Evolutionary conservation across 1,284 basidiomycete genomes (phyloP).

Genomic region (Pulchroboletus neoregius): DNA sequence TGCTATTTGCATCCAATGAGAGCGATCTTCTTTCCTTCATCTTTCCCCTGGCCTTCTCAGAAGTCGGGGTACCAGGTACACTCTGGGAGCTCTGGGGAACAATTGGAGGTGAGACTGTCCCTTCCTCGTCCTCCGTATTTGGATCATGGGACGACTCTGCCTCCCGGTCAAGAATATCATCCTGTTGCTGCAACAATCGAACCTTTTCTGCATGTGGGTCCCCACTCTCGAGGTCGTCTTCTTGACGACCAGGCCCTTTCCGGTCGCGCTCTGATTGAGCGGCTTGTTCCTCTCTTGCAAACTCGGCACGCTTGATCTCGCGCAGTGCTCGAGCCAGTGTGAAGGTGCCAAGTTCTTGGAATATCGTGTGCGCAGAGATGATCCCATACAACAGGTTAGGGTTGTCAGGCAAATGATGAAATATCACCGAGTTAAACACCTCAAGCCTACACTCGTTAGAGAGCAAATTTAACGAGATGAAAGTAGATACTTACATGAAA

Average conservation of each 20-base stretch:
- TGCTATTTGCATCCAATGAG: constrained; percentile 55
- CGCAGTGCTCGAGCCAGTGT: constrained; percentile 79
- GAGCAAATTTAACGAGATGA: neutral
- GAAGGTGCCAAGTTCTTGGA: constrained; percentile 88
- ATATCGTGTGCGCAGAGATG: constrained; percentile 73
- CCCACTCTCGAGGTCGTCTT: constrained; percentile 32
- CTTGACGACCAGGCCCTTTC: constrained; percentile 29
- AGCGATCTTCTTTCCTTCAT: constrained; percentile 67
- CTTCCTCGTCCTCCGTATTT: constrained; percentile 30
- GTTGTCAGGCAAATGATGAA: constrained; percentile 71
- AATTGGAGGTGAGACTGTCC: constrained; percentile 29
- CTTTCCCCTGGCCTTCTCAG: constrained; percentile 87
- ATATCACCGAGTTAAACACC: constrained; percentile 81
- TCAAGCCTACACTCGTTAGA: constrained; percentile 63
- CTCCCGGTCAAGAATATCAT: constrained; percentile 22
- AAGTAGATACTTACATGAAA: constrained; percentile 62
- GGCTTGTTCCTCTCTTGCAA: constrained; percentile 65
- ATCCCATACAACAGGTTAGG: constrained; percentile 87
- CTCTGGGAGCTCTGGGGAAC: constrained; percentile 44
- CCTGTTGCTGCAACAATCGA: constrained; percentile 50
- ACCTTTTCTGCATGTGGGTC: constrained; percentile 55
- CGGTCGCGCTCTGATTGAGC: constrained; percentile 37
- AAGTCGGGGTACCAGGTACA: constrained; percentile 39
- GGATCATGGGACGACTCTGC: constrained; percentile 23
- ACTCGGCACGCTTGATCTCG: constrained; percentile 75